Conservation (phyloP, 148 eudicot species). For the Camellia sinensis region DNA sequence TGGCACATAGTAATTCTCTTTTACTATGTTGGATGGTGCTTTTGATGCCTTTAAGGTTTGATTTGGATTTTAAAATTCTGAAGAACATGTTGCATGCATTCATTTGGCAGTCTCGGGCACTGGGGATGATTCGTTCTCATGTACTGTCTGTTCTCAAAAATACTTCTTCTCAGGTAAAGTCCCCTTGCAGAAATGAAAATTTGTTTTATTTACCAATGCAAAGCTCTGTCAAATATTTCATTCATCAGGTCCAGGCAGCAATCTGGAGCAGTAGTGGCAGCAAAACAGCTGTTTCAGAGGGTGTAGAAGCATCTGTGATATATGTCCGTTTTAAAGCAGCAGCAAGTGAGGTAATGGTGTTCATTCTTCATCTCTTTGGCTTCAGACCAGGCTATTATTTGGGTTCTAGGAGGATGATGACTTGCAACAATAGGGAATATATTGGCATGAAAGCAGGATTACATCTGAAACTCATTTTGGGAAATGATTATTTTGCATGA, state of each 20-base stretch:
- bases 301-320: constrained; percentile 87
- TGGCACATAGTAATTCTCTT: background rate
- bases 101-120: constrained; percentile 85
- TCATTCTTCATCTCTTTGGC: constrained; percentile 13
- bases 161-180: constrained; percentile 81
- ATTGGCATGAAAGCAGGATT: background rate
- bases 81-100: constrained; percentile 18
- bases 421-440: background rate
- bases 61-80: constrained; percentile 3
- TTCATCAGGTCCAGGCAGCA: constrained; percentile 71
- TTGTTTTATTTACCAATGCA: background rate
- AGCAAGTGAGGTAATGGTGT: constrained; percentile 78
- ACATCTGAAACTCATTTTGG: background rate
- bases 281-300: constrained; percentile 79
- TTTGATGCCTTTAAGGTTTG: background rate
- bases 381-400: constrained; percentile 7
- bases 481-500: background rate
- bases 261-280: constrained; percentile 60
- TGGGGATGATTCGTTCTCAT: constrained; percentile 84
- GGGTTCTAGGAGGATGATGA: background rate
- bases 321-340: constrained; percentile 98
- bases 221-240: constrained; percentile 12
- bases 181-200: background rate
- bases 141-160: constrained; percentile 79
- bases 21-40: background rate